Base-by-base conservation (phyloP, 1,139 yeast genomes). In the Taphrina wiesneri region DNA sequence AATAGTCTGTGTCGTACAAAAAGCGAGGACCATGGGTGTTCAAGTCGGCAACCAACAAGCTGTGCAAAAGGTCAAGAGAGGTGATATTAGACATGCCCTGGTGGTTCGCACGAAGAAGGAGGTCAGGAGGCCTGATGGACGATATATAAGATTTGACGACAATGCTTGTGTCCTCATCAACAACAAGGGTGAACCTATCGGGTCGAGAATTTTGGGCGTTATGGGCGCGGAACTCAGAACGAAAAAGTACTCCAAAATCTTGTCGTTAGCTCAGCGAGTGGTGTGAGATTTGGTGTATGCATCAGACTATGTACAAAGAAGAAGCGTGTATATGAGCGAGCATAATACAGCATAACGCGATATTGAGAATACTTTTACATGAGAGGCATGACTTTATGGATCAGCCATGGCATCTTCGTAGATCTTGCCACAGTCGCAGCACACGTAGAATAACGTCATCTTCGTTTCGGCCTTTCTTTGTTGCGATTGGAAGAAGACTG, bases 401-500 rank as follows among this genome's bases (percentile, higher is more conserved):
- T 43, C 65, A 2, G 54, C 43, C 23, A 49, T 36, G 11, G 62
- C 39, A 28, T 63, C 70, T 49, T 72, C 74, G 76, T 90, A 88
- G 65, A 88, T 90, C 74, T 88, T 85, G 69, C 90, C 88, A 76
- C 99, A 93, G 66, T 86, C 83, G 71, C 89, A 78, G 77, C 99
- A 93, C 67, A 93, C 99, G 76, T 90, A 93, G 76, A 93, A 93
- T 77, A 93, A 82, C 68, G 77, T 72, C 99, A 93, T 93, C 70
- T 95, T 87, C 1, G 99, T 93, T 75, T 95, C 99, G 64, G 90
- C 91, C 67, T 97, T 83, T 74, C 91, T 84, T 77, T 93, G 98
- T 76, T 93, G 99, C 46, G 95, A 86, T 77, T 93, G 99, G 82
- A 95, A 93, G 75, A 93, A 93, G 65, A 95, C 99, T 76, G 96